These are phyloP conservation scores for Diplocarpon mali DNA, from an alignment of 2,329 filamentous ascomycete genomes.

Conservation along the genomic window DNA sequence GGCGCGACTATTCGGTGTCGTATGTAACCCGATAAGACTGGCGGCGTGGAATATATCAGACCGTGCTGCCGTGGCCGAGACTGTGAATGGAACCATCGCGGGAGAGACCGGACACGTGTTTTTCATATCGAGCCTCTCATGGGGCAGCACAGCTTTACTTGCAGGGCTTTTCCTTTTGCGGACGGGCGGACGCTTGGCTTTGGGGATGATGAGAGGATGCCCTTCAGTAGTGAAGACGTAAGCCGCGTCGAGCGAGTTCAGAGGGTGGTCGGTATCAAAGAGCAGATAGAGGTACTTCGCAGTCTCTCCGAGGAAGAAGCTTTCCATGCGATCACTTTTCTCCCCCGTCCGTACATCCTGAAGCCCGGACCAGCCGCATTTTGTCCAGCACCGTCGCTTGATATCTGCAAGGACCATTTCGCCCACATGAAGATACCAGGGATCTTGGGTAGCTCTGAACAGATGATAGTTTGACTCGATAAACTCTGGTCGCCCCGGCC, in stretches of 20 bases:
- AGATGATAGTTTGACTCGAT: conserved; percentile 94
- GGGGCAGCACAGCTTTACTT: conserved; percentile 30
- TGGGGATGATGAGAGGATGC: conserved; percentile 79
- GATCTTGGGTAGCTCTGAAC: conserved; percentile 86
- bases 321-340: conserved; percentile 92
- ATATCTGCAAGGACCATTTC: conserved; percentile 93
- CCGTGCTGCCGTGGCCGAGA: conserved; percentile 71
- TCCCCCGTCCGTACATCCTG: conserved; percentile 75
- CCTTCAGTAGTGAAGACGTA: conserved; percentile 96
- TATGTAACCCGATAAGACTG: conserved; percentile 69
- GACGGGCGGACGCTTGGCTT: conserved; percentile 24
- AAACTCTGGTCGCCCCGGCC: conserved; percentile 91
- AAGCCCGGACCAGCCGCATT: conserved; percentile 87
- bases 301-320: conserved; percentile 94
- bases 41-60: conserved; percentile 82
- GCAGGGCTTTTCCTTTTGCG: conserved; percentile 8
- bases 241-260: conserved; percentile 77
- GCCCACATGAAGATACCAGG: conserved; percentile 91
- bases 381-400: conserved; percentile 74
- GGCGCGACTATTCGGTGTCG: conserved; percentile 55
- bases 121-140: conserved; percentile 16
- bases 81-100: conserved; percentile 49
- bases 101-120: conserved; percentile 58
- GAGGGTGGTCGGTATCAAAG: conserved; percentile 73
- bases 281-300: conserved; percentile 91